Evolutionary conservation across 2,329 filamentous ascomycete genomes (phyloP), one percentile per base, ranked within the genome.

Genomic region (Chaetothyriales sp.): DNA sequence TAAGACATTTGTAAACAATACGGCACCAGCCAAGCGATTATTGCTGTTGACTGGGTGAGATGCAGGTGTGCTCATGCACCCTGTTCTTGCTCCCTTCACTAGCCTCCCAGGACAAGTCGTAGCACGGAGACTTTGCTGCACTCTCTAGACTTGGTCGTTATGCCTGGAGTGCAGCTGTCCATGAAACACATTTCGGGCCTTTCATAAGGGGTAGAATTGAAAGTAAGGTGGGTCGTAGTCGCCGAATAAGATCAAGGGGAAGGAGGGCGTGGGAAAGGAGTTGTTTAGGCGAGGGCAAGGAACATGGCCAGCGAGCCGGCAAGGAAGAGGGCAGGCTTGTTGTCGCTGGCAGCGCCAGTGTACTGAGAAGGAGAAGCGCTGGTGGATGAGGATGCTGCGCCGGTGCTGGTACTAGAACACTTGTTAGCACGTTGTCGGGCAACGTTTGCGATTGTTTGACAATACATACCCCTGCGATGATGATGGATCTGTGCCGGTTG

Each of bases 241-340:
- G 28, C 10, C 10, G 32, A 39, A 15, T 9, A 15, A 39, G 32
- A 39, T 39, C 32, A 12, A 39, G 32, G 10, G 12, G 12, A 12
- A 12, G 2, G 28, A 2, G 32, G 5, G 9, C 10, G 15, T 15
- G 32, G 2, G 32, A 15, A 39, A 39, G 32, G 3, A 39, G 10
- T 2, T 36, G 28, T 43, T 56, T 57, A 58, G 42, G 53, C 56
- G 20, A 58, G 45, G 43, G 52, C 56, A 32, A 58, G 46, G 43
- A 58, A 49, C 43, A 53, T 55, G 45, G 53, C 50, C 25, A 58
- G 39, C 43, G 53, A 53, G 44, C 55, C 56, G 10, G 55, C 43
- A 10, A 58, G 49, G 45, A 55, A 55, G 32, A 57, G 49, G 42
- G 53, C 56, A 44, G 56, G 55, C 55, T 57, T 58, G 56, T 55